Evolutionary conservation across 495 filamentous ascomycete genomes (phyloP), one percentile per base, ranked within the genome.

Genomic region (Oidiodendron maius): DNA sequence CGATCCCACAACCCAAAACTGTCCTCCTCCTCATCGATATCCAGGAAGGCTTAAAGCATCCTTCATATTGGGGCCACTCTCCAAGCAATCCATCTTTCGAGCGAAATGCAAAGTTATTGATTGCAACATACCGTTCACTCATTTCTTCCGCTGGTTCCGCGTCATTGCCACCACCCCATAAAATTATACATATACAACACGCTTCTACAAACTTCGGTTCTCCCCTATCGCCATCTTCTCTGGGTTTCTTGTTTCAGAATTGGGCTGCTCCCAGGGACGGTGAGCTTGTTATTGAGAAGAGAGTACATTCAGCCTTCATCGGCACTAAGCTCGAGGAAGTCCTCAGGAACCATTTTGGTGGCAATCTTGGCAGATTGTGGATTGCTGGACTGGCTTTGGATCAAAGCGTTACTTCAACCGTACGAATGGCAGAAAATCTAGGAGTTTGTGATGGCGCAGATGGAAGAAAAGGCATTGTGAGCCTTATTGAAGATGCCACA

Each of bases 1-100:
- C n/a, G n/a, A n/a, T n/a, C n/a, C 4, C n/a, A 15, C 4, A 4
- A 4, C 4, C 35, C 35, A 46, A 17, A 28, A 77, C 75, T 0
- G 76, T 72, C 13, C 62, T 80, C 21, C 61, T 81, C 49, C 64
- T 81, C 37, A 80, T 82, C 48, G 75, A 82, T 63, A 75, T 78
- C 56, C 76, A 82, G 63, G 57, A 66, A n/a, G 76, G 59, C 55
- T 75, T 82, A 56, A 57, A 52, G 28, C 57, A 75, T 40, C 13
- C 38, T 8, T 15, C 23, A n/a, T 43, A 16, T 32, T 44, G 70
- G 62, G 73, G 75, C 26, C 47, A 61, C 11, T 53, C 48, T 6
- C 69, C 70, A 32, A 74, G 70, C 52, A 75, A 74, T 47, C 70
- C 71, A 3, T 48, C 56, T 37, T 74, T 70, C 42, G 67, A 77